Conservation (phyloP, 2,329 filamentous ascomycete species). For the Ophiocordyceps camponoti-leonardi region DNA sequence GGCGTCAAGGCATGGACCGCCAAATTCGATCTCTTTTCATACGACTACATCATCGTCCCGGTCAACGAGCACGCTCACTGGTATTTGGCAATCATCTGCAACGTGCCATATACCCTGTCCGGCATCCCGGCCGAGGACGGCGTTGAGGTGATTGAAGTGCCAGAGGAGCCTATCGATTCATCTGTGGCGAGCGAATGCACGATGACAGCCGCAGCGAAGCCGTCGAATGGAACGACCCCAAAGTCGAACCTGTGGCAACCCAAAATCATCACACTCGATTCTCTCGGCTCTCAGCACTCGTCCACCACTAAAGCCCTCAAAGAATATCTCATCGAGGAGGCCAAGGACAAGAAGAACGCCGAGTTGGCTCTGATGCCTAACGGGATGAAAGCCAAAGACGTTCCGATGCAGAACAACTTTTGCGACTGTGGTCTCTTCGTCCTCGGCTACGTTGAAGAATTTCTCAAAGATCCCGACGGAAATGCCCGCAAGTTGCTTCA, state of each 20-base stretch:
- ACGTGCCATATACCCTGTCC: slow-evolving; percentile 46
- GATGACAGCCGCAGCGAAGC: neutral
- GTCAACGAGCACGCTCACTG: slow-evolving; percentile 81
- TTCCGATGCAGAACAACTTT: slow-evolving; percentile 69
- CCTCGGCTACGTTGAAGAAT: slow-evolving; percentile 68
- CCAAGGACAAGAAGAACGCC: slow-evolving; percentile 38
- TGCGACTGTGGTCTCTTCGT: slow-evolving; percentile 85
- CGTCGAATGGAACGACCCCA: slow-evolving; percentile 5
- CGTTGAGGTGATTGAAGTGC: slow-evolving; percentile 2
- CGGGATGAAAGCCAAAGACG: slow-evolving; percentile 51
- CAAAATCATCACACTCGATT: slow-evolving; percentile 76
- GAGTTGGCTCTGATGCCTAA: slow-evolving; percentile 19
- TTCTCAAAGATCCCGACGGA: slow-evolving; percentile 54
- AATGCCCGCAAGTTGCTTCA: slow-evolving; percentile 53
- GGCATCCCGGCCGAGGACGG: slow-evolving; percentile 4
- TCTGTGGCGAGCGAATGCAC: neutral
- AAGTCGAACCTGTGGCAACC: slow-evolving; percentile 32
- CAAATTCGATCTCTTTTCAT: slow-evolving; percentile 66
- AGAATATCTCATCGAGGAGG: slow-evolving; percentile 62
- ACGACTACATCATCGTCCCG: slow-evolving; percentile 81
- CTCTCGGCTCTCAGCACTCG: slow-evolving; percentile 49
- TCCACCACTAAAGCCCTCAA: slow-evolving; percentile 51
- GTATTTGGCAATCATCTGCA: slow-evolving; percentile 93
- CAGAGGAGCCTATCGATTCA: slow-evolving; percentile 1
- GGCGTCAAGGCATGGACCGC: slow-evolving; percentile 79